Evolutionary conservation across 306 rosid genomes (phyloP).

Genomic region (Sophora flavescens): DNA sequence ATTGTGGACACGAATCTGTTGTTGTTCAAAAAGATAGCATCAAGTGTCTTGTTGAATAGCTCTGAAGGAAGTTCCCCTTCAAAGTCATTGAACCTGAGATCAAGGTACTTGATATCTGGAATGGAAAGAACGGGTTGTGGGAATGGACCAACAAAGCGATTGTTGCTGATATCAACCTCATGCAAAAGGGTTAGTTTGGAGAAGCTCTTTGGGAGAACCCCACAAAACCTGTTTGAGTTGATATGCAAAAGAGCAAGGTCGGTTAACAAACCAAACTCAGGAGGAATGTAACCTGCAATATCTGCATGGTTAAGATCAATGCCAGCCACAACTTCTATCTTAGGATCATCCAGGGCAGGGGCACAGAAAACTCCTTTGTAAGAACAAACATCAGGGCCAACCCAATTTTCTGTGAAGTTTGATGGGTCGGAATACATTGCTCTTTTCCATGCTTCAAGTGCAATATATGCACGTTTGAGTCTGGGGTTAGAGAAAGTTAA

Average conservation of each 20-base stretch:
- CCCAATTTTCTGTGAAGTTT: conserved; percentile 69
- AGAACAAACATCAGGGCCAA: conserved; percentile 70
- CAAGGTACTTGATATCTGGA: conserved; percentile 59
- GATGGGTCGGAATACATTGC: conserved; percentile 80
- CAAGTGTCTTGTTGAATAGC: conserved; percentile 58
- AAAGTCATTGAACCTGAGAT: conserved; percentile 71
- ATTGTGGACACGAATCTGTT: conserved; percentile 66
- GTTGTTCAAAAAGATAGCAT: conserved; percentile 70
- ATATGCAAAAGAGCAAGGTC: conserved; percentile 77
- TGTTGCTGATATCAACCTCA: conserved; percentile 82
- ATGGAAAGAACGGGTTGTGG: conserved; percentile 56
- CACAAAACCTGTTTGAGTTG: conserved; percentile 81
- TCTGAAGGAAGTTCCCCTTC: conserved; percentile 69
- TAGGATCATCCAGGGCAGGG: conserved; percentile 57
- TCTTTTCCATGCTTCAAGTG: conserved; percentile 70
- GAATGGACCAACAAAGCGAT: conserved; percentile 80
- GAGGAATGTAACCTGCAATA: conserved; percentile 79
- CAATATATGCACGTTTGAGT: conserved; percentile 70
- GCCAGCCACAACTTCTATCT: conserved; percentile 71
- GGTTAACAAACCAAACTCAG: conserved; percentile 64
- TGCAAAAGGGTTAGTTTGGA: conserved; percentile 52
- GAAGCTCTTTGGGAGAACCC: conserved; percentile 68
- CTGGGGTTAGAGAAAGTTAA: conserved; percentile 47
- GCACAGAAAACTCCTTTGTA: conserved; percentile 76
- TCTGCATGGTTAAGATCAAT: conserved; percentile 82